A percentile compares a stretch with the other conserved stretches of the same genome.
Conservation (phyloP, 2,329 filamentous ascomycete genomes). For the Colletotrichum orchidophilum region DNA sequence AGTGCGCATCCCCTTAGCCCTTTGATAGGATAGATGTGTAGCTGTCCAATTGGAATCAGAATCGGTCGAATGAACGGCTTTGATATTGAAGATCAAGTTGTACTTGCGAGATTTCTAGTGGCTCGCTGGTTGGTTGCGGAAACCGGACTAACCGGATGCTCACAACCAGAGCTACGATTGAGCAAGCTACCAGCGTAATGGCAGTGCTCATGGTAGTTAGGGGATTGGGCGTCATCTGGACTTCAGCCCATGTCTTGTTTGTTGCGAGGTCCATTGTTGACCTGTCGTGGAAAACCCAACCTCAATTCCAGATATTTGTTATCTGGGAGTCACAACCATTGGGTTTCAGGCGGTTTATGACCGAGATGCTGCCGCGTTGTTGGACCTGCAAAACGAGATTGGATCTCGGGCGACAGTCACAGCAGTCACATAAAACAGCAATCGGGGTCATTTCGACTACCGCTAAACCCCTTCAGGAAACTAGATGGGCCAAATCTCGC, state of each 20-base stretch:
- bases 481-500: constrained; percentile 16
- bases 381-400: not conserved
- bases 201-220: not conserved
- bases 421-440: not conserved
- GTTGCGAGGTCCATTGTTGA: not conserved
- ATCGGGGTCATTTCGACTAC: not conserved
- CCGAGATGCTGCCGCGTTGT: not conserved
- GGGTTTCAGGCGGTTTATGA: not conserved
- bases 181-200: not conserved
- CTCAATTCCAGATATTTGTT: not conserved
- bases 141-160: not conserved
- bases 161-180: not conserved
- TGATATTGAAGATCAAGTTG: not conserved
- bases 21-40: constrained; percentile 7
- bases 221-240: not conserved
- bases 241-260: not conserved
- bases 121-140: not conserved
- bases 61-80: not conserved
- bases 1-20: not conserved
- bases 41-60: not conserved
- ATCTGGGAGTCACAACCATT: not conserved
- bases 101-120: constrained; percentile 13
- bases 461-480: constrained; percentile 17
- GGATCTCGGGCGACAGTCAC: not conserved
- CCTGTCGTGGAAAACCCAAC: too few species aligned